Evolutionary conservation across 176 grass and related monocot species (phyloP), one percentile per base, ranked within the genome.

Genomic region (Aegilops speltoides): DNA sequence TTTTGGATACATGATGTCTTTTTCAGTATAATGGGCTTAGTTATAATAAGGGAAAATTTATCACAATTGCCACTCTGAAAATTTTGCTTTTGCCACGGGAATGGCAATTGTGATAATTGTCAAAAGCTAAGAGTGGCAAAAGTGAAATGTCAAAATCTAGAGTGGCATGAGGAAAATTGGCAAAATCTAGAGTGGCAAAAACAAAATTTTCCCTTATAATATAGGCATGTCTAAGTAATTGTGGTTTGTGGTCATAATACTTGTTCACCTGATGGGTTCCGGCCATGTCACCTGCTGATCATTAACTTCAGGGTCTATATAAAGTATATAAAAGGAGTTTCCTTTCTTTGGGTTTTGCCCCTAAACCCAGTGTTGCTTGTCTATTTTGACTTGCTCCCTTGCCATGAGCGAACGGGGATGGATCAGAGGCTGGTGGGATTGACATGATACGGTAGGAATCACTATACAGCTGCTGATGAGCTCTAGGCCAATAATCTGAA

Each of bases 201-300:
- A n/a, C n/a, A n/a, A n/a, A n/a, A n/a, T n/a, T n/a, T n/a, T n/a
- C n/a, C n/a, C n/a, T 25, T 78, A 50, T 9, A 33, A 17, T 20
- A 45, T 88, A 80, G 32, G 79, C 17, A 43, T 56, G 50, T 80
- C 54, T 19, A 56, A 23, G 16, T 57, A 24, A 56, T 67, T 82
- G 63, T 89, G 17, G 66, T 24, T 67, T 82, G 63, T 84, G 17
- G 76, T 24, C 82, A 69, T 83, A 78, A 46, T 83, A 31, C 59
- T 62, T 6, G 9, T 52, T 32, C 29, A 5, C 46, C 6, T 54
- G 36, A 22, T 85, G 45, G 45, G 25, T 77, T 65, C 40, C 8
- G 22, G 24, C 54, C 36, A 59, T 61, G 20, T 64, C 28, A 74
- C 41, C 45, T 64, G 54, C 22, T 40, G 46, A 66, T 52, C 15